Percentiles rank a stretch among this genome's conserved stretches.
phyloP scores from a whole-genome alignment of 2,329 filamentous ascomycete species.

The Westerdykella aurantiaca region DNA sequence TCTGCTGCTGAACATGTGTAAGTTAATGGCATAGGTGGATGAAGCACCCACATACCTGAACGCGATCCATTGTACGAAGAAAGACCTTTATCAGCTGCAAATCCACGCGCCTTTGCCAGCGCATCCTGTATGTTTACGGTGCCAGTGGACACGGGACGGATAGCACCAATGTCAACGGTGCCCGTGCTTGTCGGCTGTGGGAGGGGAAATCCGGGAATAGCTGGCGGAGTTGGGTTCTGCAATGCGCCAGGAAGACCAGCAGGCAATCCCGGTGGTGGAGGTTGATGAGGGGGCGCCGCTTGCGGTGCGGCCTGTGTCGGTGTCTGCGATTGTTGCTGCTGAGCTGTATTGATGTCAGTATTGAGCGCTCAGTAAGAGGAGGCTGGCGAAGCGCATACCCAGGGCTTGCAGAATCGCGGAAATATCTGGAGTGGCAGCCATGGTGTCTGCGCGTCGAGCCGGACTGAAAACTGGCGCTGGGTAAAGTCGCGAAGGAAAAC shows the following conservation, averaged over 20 bases:
- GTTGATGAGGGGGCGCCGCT: conserved; percentile 35
- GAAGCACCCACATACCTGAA: conserved; percentile 41
- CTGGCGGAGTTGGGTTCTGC: conserved; percentile 39
- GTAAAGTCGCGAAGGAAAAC: too few species aligned
- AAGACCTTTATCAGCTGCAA: conserved; percentile 72
- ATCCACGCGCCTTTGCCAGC: conserved; percentile 76
- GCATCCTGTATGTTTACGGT: conserved; percentile 79
- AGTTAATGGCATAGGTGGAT: conserved; percentile 21
- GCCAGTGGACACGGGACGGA: conserved; percentile 73
- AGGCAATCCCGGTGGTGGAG: conserved; percentile 41
- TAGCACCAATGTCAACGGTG: conserved; percentile 71
- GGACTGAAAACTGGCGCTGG: too few species aligned
- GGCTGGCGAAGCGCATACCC: conserved; percentile 20
- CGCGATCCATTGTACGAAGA: conserved; percentile 41
- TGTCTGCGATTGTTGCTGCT: conserved; percentile 40
- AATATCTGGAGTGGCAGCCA: conserved; percentile 35
- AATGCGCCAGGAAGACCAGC: conserved; percentile 42
- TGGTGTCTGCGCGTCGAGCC: conserved; percentile 4
- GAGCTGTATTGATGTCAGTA: neutral
- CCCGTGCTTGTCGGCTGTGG: conserved; percentile 68
- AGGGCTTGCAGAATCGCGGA: conserved; percentile 37
- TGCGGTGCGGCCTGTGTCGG: conserved; percentile 45
- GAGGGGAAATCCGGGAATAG: conserved; percentile 44
- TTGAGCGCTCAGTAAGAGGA: neutral
- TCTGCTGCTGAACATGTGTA: conserved; percentile 35